Base-by-base conservation (phyloP, 371 early-diverging fungal genomes). In the Circinella minor region DNA sequence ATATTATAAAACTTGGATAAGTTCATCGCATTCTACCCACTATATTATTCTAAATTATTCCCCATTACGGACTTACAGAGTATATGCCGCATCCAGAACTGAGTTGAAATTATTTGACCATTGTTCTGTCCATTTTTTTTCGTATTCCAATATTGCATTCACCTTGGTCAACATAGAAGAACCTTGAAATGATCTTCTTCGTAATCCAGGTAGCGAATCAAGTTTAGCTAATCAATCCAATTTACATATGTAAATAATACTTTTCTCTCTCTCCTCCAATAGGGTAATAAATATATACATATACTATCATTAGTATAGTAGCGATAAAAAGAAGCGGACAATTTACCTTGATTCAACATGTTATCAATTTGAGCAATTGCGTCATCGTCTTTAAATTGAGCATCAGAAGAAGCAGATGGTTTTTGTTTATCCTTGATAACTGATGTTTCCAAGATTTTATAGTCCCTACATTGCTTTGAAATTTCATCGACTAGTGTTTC, bases 131-230 rank as follows among this genome's bases (percentile, higher is more conserved):
- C 51, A 63, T n/a, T 55, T 38, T 39, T 69, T 63, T 20, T 63
- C 63, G 36, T 38, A 63, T 27, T 69, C 63, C 51, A 69, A 36
- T 17, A 69, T 27, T 1, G 62, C 43, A 34, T 54, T 63, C 55
- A 69, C 55, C 38, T 69, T 69, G 69, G 37, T 69, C 10, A 69
- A 36, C 3, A 69, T 37, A 13, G 69, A 63, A 17, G 36, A 34
- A 10, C 20, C 69, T 15, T 39, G 18, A 27, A 63, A 69, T 0
- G 63, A 69, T 34, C 69, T 47, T 13, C 69, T 38, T 51, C 69
- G 48, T 15, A 48, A 54, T 63, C 27, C 63, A 7, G 62, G 51
- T 14, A 47, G 15, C 54, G 43, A 38, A 34, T 69, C 63, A 15
- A 49, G 49, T 8, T 61, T 18, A 1, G 63, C 63, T 69, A 51